Base-by-base conservation (phyloP, 345 rosid species). In the Viola odorata region DNA sequence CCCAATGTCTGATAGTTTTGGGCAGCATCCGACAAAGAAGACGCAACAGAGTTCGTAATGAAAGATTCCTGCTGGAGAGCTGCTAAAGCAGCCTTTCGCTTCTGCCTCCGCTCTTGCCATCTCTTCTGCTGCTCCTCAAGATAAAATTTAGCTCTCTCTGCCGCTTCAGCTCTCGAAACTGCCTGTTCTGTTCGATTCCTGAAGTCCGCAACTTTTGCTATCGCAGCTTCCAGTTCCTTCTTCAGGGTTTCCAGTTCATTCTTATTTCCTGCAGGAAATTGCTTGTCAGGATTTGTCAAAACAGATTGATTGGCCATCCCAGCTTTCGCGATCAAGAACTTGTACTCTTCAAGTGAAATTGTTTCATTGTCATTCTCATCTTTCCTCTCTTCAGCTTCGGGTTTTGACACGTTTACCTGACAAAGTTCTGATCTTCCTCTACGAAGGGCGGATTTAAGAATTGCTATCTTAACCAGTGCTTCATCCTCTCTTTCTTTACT, bases 181-280 rank as follows among this genome's bases (percentile, higher is more conserved):
- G 84, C 85, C 70, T 82, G 84, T 57, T 79, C 82, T 14, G 80
- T 65, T 36, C 81, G 54, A 5, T 70, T 81, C 77, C 87, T 74
- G 57, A 82, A 57, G 60, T 82, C 80, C 2, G 69, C 66, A 3
- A 72, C 66, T 68, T 72, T 85, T 6, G 45, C 16, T 11, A 7
- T 62, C 37, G 81, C 76, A 10, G 0, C 61, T 53, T 72, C 80
- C 39, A 82, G 15, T 60, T 82, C 81, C 51, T 57, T 75, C 77
- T 75, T 79, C 68, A 75, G 44, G 5, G 0, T 13, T 55, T 71
- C 73, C 62, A 48, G 5, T 53, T 78, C 82, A 37, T 58, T 6
- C 40, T 54, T 59, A 7, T 17, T 53, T 57, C 63, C 71, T 2
- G 4, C 55, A 37, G 16, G 12, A 0, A 0, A 0, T 14, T 50